Evolutionary conservation across 352 stramenopile genomes (phyloP), one percentile per base, ranked within the genome.

Genomic region (Phytopythium helicoides): DNA sequence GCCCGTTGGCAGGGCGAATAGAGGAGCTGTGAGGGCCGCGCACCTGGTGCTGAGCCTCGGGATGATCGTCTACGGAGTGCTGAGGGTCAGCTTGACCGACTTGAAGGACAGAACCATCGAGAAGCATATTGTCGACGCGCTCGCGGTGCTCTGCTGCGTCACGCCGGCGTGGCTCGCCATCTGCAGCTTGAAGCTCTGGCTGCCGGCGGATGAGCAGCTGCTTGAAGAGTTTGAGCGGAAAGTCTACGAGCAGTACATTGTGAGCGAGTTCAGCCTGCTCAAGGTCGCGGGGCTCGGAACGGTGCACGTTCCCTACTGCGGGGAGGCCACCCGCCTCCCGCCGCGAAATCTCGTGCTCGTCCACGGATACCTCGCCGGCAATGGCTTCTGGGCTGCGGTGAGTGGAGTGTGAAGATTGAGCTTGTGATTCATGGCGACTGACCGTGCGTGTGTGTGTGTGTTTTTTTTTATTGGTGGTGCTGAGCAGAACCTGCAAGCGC

Each of bases 301-400:
- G 0, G 69, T 93, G 6, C 80, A 91, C 34, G 78, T 91, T 22
- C 80, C 82, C 8, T 93, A 87, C 57, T 87, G 77, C 33, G 82
- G 80, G 16, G 78, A 87, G 36, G 41, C 46, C n/a, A 64, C 68
- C 42, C 78, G 72, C 19, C 56, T 85, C 3, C 73, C 69, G 15
- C 68, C 76, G 5, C 65, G 72, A 5, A 86, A 72, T 15, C 59
- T 93, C 19, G 82, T 93, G 16, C 66, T 93, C 9, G 62, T 93
- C 25, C 82, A 93, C 51, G 82, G 82, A n/a, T 93, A 88, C 54
- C 71, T 84, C 40, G 80, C 74, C 33, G 78, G 78, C 1, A 93
- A 93, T 35, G 73, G 71, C 0, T 89, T 91, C 37, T 93, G 82
- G 82, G 73, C 78, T 12, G 76, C 80, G 51, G 79, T 87, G 54